Evolutionary conservation across 257 asterid species (phyloP).

Genomic region (Paulownia fortunei): DNA sequence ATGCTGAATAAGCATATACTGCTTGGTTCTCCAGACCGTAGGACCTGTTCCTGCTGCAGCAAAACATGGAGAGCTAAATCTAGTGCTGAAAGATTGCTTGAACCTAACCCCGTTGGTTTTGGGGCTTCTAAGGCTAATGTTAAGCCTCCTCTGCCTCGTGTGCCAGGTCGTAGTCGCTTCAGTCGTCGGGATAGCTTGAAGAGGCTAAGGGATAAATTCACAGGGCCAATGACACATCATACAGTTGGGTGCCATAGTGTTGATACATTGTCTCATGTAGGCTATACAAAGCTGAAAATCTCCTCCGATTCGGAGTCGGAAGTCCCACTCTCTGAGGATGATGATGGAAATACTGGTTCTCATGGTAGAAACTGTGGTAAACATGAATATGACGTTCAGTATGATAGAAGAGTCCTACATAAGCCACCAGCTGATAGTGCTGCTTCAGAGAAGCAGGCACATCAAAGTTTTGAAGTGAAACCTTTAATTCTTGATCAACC

Average conservation of each 20-base stretch:
- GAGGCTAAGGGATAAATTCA: slow-evolving; percentile 65
- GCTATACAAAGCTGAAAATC: slow-evolving; percentile 70
- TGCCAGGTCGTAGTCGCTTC: slow-evolving; percentile 68
- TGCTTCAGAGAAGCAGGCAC: slow-evolving; percentile 25
- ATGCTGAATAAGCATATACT: slow-evolving; percentile 45
- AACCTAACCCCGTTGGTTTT: slow-evolving; percentile 46
- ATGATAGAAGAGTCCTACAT: slow-evolving; percentile 23
- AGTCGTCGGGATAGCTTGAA: slow-evolving; percentile 75
- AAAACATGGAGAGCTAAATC: slow-evolving; percentile 57
- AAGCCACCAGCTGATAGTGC: slow-evolving; percentile 30
- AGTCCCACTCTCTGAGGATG: slow-evolving; percentile 72
- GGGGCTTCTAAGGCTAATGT: slow-evolving; percentile 84
- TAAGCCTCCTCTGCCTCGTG: slow-evolving; percentile 85
- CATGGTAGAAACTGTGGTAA: slow-evolving; percentile 25
- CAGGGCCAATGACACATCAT: slow-evolving; percentile 44
- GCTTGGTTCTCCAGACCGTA: slow-evolving; percentile 43
- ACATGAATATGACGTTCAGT: slow-evolving; percentile 31
- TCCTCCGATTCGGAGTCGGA: slow-evolving; percentile 90
- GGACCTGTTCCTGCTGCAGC: slow-evolving; percentile 75
- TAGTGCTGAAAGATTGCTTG: slow-evolving; percentile 61
- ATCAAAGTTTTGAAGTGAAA: slow-evolving; percentile 38
- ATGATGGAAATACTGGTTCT: slow-evolving; percentile 47
- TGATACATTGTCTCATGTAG: slow-evolving; percentile 60
- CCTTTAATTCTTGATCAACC: slow-evolving; percentile 47
- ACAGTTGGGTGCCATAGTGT: slow-evolving; percentile 29